These are phyloP conservation scores for Pyricularia grisea DNA, from an alignment of 2,329 filamentous ascomycete species.

Conservation along the genomic window DNA sequence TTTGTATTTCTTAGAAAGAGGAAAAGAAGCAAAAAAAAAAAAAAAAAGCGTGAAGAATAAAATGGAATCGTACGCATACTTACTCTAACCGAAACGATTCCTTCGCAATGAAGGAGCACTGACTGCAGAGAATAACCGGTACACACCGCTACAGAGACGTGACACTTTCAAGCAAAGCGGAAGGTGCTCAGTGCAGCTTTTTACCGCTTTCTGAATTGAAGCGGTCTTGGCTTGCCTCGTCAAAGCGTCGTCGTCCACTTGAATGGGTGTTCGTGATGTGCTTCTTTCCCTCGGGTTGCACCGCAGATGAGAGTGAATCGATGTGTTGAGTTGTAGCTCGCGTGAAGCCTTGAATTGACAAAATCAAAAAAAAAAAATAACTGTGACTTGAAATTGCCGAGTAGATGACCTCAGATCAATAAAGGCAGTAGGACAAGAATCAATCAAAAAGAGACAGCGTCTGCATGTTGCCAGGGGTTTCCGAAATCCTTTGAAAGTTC, in stretches of 20 bases:
- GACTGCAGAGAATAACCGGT: background rate
- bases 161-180: background rate
- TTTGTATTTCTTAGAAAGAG: background rate
- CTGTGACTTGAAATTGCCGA: background rate
- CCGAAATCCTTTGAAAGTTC: background rate
- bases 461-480: background rate
- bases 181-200: background rate
- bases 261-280: background rate
- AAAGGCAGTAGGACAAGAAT: background rate
- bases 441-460: background rate
- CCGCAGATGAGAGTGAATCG: background rate
- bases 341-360: background rate
- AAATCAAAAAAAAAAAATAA: background rate
- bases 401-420: background rate
- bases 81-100: background rate
- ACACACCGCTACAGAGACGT: background rate
- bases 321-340: background rate
- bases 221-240: background rate
- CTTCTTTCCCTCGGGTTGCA: background rate
- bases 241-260: background rate
- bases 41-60: background rate
- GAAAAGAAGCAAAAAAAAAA: background rate
- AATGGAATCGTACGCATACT: background rate
- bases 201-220: background rate
- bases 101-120: background rate